Evolutionary conservation across 129 eudicot genomes (phyloP).

Genomic region (Saussurea involucrata): DNA sequence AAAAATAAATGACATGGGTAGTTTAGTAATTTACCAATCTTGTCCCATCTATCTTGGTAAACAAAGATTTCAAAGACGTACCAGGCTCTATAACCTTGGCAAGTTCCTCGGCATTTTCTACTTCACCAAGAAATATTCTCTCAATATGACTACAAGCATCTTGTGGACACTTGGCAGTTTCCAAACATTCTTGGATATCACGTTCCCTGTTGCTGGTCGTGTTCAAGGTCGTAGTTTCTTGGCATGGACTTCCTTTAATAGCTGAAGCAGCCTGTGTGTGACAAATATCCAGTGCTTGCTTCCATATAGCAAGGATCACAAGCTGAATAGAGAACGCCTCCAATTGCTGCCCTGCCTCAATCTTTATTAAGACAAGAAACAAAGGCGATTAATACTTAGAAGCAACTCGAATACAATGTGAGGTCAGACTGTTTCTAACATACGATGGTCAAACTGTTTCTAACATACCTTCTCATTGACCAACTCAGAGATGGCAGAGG

Average conservation of each 20-base stretch:
- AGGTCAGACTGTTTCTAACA: background rate
- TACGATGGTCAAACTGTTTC: background rate
- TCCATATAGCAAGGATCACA: constrained; percentile 93
- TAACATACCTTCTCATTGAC: constrained; percentile 71
- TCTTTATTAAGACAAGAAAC: constrained; percentile 29
- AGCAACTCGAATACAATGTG: background rate
- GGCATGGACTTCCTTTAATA: constrained; percentile 58
- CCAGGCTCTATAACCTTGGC: constrained; percentile 73
- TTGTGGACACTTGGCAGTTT: constrained; percentile 38
- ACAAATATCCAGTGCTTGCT: constrained; percentile 89
- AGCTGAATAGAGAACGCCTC: constrained; percentile 95
- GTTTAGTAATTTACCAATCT: background rate
- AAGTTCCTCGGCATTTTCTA: constrained; percentile 86
- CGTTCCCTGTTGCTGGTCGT: constrained; percentile 28
- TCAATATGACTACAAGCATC: constrained; percentile 64
- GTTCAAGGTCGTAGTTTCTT: constrained; percentile 35
- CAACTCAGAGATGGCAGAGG: constrained; percentile 71
- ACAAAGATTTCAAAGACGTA: constrained; percentile 22
- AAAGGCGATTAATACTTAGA: constrained; percentile 14
- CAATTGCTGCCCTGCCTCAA: constrained; percentile 49
- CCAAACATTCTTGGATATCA: constrained; percentile 38
- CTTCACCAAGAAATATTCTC: constrained; percentile 79
- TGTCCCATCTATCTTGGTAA: background rate
- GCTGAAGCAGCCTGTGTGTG: constrained; percentile 92
- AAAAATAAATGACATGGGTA: background rate